Conservation (phyloP, 805 yeast genomes). For the Wickerhamomyces rabaulensis region DNA sequence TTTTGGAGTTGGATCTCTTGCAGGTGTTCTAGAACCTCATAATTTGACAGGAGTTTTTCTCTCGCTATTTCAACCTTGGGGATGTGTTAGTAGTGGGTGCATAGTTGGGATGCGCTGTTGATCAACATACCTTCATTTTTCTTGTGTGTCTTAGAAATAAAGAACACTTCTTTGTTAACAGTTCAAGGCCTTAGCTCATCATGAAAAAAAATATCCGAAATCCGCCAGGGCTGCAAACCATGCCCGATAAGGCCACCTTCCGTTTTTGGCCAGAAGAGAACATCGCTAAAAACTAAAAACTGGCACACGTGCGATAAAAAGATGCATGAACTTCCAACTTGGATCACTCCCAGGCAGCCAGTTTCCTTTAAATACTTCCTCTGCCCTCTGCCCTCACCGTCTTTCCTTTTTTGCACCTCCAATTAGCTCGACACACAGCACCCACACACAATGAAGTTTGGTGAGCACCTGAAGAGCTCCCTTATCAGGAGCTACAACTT, state of each 20-base stretch:
- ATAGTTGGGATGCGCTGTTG: background rate
- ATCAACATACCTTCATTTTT: background rate
- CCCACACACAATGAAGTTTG: constrained; percentile 71
- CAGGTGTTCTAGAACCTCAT: constrained; percentile 48
- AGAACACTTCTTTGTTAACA: too few relatives aligned
- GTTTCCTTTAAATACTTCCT: background rate
- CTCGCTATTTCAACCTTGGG: constrained; percentile 35
- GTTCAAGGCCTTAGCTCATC: background rate
- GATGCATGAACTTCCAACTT: background rate
- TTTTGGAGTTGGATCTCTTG: constrained; percentile 34
- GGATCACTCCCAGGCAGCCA: background rate
- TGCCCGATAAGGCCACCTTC: background rate
- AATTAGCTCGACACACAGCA: background rate
- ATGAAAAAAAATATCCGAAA: background rate
- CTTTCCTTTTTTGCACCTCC: background rate
- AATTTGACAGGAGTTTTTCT: constrained; percentile 52
- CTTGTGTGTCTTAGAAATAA: background rate
- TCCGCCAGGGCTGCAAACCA: background rate
- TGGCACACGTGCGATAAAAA: background rate
- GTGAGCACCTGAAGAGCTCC: constrained; percentile 86
- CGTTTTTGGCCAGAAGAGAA: background rate
- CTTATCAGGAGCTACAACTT: constrained; percentile 85
- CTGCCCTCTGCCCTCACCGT: background rate
- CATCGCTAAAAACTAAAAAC: background rate
- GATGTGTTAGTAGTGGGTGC: background rate